Evolutionary conservation across 2,329 filamentous ascomycete genomes (phyloP).

Genomic region (Ophiobolus disseminans): DNA sequence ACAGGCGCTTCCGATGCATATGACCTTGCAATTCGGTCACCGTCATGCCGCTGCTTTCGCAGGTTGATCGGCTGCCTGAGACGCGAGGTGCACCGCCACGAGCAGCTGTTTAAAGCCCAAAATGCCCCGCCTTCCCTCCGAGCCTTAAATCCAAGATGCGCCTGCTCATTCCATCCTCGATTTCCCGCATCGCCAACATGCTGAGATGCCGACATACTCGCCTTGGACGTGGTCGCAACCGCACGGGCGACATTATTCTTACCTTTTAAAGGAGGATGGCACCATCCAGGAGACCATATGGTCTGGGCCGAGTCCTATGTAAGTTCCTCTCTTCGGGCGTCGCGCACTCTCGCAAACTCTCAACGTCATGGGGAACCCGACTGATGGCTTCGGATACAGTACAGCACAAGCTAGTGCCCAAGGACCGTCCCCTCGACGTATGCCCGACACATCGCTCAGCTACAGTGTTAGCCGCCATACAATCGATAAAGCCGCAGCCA

Average conservation of each 20-base stretch:
- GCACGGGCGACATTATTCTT: constrained; percentile 19
- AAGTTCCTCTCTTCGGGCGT: no score
- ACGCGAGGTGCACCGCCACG: neutral
- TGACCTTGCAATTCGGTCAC: no score
- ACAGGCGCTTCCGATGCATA: no score
- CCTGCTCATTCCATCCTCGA: neutral
- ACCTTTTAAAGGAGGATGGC: constrained; percentile 4
- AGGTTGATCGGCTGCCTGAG: neutral
- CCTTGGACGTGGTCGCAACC: constrained; percentile 24
- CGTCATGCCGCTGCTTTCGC: no score
- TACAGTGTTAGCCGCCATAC: no score
- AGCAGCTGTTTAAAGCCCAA: neutral
- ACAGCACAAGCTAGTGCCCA: no score
- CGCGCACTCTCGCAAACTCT: no score
- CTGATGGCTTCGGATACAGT: no score
- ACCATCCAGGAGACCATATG: constrained; percentile 3
- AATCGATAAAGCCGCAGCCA: no score
- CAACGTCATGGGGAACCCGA: no score
- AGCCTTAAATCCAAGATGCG: neutral
- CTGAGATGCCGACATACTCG: constrained; percentile 21
- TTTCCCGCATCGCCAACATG: constrained; percentile 7
- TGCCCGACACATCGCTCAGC: no score
- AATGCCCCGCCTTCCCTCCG: neutral
- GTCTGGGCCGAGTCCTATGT: neutral
- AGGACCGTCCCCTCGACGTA: no score